phyloP scores from a whole-genome alignment of 768 basidiomycete species.

The Suillus lakei region DNA sequence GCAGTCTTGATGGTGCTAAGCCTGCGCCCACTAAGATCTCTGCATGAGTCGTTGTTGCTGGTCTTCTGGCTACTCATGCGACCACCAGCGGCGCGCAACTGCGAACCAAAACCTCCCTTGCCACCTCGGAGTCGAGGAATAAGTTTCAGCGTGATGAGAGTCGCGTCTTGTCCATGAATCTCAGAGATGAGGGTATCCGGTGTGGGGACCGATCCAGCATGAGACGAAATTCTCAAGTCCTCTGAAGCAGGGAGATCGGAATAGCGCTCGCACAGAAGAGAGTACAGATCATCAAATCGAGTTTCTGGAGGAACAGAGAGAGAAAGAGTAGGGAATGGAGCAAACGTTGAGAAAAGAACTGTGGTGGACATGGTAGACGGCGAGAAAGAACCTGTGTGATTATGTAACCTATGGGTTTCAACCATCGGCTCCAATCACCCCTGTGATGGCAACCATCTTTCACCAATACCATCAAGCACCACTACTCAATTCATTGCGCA shows the following conservation, averaged over 20 bases:
- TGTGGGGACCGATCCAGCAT: slow-evolving; percentile 38
- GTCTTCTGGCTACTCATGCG: slow-evolving; percentile 97
- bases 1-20: slow-evolving; percentile 96
- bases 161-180: slow-evolving; percentile 33
- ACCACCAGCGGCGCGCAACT: slow-evolving; percentile 95
- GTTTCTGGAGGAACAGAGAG: slow-evolving; percentile 49
- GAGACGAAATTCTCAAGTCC: slow-evolving; percentile 46
- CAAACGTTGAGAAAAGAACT: slow-evolving; percentile 62
- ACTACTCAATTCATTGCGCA: not conserved
- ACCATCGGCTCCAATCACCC: not conserved
- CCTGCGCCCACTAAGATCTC: slow-evolving; percentile 88
- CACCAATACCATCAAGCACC: not conserved
- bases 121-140: slow-evolving; percentile 81
- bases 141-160: slow-evolving; percentile 72
- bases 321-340: slow-evolving; percentile 62
- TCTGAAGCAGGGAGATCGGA: slow-evolving; percentile 49
- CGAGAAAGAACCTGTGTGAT: not conserved
- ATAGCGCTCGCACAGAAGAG: slow-evolving; percentile 50
- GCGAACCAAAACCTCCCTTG: slow-evolving; percentile 97
- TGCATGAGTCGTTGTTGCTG: slow-evolving; percentile 91
- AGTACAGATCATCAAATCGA: slow-evolving; percentile 44
- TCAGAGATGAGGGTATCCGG: slow-evolving; percentile 40
- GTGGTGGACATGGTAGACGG: slow-evolving; percentile 48
- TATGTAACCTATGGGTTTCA: slow-evolving; percentile 8
- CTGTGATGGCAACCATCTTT: not conserved